Evolutionary conservation across 2,329 filamentous ascomycete genomes (phyloP).

Genomic region (Aspergillus clavatus): DNA sequence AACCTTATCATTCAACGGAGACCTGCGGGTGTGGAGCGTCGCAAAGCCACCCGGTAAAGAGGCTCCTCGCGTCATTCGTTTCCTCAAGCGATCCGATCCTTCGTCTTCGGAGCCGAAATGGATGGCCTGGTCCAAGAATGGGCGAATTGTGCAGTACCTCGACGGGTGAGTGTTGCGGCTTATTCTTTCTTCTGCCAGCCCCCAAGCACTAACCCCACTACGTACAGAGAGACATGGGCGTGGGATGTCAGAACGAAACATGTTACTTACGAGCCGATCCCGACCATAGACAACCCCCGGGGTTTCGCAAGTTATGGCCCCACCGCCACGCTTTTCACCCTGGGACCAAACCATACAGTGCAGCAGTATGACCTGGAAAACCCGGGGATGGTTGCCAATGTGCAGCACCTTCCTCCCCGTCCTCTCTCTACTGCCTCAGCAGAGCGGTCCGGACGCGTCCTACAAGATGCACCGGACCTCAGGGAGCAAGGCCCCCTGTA

Average conservation of each 20-base stretch:
- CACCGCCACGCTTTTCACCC: constrained; percentile 84
- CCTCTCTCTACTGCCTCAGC: constrained; percentile 78
- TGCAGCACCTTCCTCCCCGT: constrained; percentile 76
- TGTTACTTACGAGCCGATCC: constrained; percentile 83
- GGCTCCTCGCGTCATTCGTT: constrained; percentile 79
- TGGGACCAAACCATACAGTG: constrained; percentile 80
- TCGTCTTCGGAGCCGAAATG: constrained; percentile 75
- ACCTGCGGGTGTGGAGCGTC: constrained; percentile 94
- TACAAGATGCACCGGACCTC: constrained; percentile 48
- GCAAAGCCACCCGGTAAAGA: constrained; percentile 71
- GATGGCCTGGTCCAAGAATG: constrained; percentile 98
- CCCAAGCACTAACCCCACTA: too few relatives aligned
- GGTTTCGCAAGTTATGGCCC: constrained; percentile 86
- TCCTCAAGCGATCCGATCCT: constrained; percentile 74
- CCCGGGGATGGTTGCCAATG: constrained; percentile 74
- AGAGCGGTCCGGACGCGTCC: constrained; percentile 43
- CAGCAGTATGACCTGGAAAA: constrained; percentile 95
- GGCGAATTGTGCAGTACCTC: constrained; percentile 85
- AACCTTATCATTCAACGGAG: constrained; percentile 84
- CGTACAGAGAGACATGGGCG: constrained; percentile 71
- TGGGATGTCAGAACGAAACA: constrained; percentile 99
- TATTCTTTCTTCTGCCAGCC: too few relatives aligned
- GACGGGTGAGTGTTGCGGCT: constrained; percentile 64
- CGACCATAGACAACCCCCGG: constrained; percentile 73
- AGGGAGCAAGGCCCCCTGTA: constrained; percentile 71